Evolutionary conservation across 768 basidiomycete genomes (phyloP).

Genomic region (Tulasnella sp.): DNA sequence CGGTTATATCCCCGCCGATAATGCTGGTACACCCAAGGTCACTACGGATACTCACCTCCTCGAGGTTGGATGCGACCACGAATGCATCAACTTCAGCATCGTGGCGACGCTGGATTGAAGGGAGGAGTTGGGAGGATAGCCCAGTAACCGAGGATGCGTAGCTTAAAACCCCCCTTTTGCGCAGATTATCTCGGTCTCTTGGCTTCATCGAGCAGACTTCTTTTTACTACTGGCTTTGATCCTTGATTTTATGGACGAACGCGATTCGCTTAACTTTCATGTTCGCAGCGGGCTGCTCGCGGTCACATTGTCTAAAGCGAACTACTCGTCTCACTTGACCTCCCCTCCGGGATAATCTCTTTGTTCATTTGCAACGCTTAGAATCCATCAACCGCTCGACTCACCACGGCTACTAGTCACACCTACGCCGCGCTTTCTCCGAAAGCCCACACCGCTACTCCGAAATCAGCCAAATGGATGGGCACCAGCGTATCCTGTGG

Average conservation of each 20-base stretch:
- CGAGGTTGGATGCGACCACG: neutral
- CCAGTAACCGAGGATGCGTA: neutral
- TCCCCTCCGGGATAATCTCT: no score
- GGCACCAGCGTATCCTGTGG: conserved; percentile 85
- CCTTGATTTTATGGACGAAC: neutral
- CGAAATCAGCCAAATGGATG: conserved; percentile 77
- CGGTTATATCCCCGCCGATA: neutral
- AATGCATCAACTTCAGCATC: neutral
- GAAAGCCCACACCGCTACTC: conserved; percentile 56
- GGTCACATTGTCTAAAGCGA: neutral
- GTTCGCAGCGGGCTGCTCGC: neutral
- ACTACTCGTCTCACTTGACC: neutral
- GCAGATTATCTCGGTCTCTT: neutral
- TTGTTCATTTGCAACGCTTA: neutral
- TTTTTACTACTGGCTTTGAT: neutral
- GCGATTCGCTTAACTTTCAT: neutral
- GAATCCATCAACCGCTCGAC: neutral
- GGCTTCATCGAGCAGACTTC: neutral
- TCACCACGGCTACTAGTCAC: neutral
- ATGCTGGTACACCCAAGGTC: neutral
- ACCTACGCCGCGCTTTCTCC: conserved; percentile 24
- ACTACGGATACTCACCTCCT: neutral
- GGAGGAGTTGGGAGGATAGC: no score
- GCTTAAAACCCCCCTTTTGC: neutral
- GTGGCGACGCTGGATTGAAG: neutral